These are phyloP conservation scores for Ottelia alismoides DNA, from an alignment of 106 monocot species.

Conservation along the genomic window DNA sequence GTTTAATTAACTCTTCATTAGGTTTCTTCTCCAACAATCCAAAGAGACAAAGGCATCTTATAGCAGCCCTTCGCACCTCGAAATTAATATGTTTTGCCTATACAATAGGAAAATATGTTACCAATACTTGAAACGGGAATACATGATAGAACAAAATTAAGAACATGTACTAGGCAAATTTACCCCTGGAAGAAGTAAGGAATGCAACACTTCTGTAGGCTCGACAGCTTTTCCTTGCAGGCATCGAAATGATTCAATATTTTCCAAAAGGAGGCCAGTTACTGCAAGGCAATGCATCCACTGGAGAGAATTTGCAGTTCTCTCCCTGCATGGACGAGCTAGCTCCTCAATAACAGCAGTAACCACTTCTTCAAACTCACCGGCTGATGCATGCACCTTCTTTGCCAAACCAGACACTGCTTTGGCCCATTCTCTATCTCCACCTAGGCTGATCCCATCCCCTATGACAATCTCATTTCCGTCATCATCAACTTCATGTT, in stretches of 20 bases:
- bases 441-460: slow-evolving; percentile 84
- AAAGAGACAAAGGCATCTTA: slow-evolving; percentile 65
- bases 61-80: slow-evolving; percentile 66
- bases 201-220: slow-evolving; percentile 57
- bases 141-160: too few relatives aligned
- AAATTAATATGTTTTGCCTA: slow-evolving; percentile 69
- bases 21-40: slow-evolving; percentile 68
- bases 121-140: too few relatives aligned
- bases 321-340: slow-evolving; percentile 73
- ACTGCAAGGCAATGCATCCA: slow-evolving; percentile 96
- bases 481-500: slow-evolving; percentile 52
- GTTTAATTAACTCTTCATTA: slow-evolving; percentile 58
- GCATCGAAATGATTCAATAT: slow-evolving; percentile 24
- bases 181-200: slow-evolving; percentile 84
- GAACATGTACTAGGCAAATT: too few relatives aligned
- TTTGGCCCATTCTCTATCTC: slow-evolving; percentile 62
- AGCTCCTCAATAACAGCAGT: slow-evolving; percentile 45
- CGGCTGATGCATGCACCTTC: slow-evolving; percentile 71
- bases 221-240: slow-evolving; percentile 60
- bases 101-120: slow-evolving; percentile 5
- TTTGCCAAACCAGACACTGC: slow-evolving; percentile 59
- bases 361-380: slow-evolving; percentile 82
- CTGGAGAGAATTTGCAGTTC: slow-evolving; percentile 62
- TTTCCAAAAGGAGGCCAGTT: slow-evolving; percentile 65
- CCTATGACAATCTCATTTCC: slow-evolving; percentile 59